A percentile compares a stretch with the other conserved stretches of the same genome.
phyloP scores from a whole-genome alignment of 371 early-diverging fungal genomes.

The Actinomucor elegans region DNA sequence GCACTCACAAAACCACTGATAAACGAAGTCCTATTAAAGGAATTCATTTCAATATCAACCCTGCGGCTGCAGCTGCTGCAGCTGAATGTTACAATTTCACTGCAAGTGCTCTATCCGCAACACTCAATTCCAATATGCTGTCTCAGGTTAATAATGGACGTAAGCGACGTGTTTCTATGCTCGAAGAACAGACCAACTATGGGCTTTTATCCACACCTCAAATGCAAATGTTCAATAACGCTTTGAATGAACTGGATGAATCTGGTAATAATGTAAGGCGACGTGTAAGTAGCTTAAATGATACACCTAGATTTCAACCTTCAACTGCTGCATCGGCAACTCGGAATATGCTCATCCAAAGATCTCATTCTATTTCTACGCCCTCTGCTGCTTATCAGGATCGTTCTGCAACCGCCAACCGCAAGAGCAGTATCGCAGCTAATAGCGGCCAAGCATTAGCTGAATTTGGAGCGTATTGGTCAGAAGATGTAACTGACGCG shows the following conservation, averaged over 20 bases:
- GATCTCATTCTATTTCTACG: slow-evolving; percentile 15
- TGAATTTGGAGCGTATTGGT: slow-evolving; percentile 58
- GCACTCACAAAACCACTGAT: slow-evolving; percentile 68
- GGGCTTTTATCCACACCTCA: not conserved
- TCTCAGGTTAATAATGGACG: not conserved
- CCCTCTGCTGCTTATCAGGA: slow-evolving; percentile 3
- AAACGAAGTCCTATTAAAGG: slow-evolving; percentile 38
- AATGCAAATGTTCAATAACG: not conserved
- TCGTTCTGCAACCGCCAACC: slow-evolving; percentile 9
- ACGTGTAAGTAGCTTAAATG: slow-evolving; percentile 40
- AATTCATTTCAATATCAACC: slow-evolving; percentile 1
- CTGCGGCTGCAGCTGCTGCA: slow-evolving; percentile 15
- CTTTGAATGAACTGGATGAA: not conserved
- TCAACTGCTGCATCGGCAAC: not conserved
- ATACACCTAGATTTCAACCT: slow-evolving; percentile 12
- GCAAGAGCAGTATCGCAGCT: slow-evolving; percentile 7
- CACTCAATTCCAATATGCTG: slow-evolving; percentile 3
- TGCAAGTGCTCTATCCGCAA: slow-evolving; percentile 22
- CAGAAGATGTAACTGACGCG: slow-evolving; percentile 82
- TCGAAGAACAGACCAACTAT: slow-evolving; percentile 7
- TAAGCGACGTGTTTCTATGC: slow-evolving; percentile 9
- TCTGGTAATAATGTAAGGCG: slow-evolving; percentile 19
- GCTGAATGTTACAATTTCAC: slow-evolving; percentile 57
- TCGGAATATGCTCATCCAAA: not conserved
- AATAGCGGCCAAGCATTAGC: not conserved